Evolutionary conservation across 2,329 filamentous ascomycete genomes (phyloP).

Genomic region (Calonectria montana): DNA sequence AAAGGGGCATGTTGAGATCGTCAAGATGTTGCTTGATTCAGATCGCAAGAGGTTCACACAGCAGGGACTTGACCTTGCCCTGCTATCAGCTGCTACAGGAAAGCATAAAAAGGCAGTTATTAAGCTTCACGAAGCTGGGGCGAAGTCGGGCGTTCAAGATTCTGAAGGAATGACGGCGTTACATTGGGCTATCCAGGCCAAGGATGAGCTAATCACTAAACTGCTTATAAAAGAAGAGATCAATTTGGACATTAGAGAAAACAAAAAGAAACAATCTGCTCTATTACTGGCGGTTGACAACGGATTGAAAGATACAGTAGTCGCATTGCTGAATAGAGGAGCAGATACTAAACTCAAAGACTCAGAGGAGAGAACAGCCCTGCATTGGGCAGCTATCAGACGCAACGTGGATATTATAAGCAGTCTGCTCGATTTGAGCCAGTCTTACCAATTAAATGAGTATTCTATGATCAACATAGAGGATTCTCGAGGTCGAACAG

Average conservation of each 20-base stretch:
- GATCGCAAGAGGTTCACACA: background rate
- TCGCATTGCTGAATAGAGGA: background rate
- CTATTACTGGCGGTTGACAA: background rate
- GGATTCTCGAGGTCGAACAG: background rate
- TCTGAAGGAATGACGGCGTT: background rate
- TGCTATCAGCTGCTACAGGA: background rate
- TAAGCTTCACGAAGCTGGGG: background rate
- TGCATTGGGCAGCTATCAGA: background rate
- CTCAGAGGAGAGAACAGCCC: background rate
- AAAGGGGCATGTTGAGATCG: background rate
- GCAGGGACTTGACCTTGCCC: background rate
- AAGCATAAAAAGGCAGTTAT: background rate
- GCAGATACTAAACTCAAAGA: background rate
- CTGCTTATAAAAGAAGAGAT: background rate
- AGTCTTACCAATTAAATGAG: background rate
- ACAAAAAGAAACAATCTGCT: background rate
- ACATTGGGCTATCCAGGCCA: background rate
- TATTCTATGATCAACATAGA: background rate
- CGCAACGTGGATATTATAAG: background rate
- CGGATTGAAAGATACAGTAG: background rate
- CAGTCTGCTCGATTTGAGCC: background rate
- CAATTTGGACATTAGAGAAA: background rate
- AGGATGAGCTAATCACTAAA: background rate
- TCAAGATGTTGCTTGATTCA: background rate
- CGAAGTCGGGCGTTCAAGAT: background rate